Percentiles rank a stretch among this genome's conserved stretches.
phyloP scores from a whole-genome alignment of 306 rosid genomes.

The Sicyos baderoa region DNA sequence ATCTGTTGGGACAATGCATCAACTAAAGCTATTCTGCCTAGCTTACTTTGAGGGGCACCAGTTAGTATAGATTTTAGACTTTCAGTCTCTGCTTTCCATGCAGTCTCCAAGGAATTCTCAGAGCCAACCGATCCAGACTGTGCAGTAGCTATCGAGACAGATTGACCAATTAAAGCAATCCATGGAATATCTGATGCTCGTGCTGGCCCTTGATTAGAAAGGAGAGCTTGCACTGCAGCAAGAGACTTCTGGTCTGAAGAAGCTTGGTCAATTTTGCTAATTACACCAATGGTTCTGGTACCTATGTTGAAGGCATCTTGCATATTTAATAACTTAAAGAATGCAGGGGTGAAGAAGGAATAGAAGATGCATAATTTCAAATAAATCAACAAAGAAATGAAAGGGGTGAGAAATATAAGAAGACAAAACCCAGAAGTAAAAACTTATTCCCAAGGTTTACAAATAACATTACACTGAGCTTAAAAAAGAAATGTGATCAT shows the following conservation, averaged over 20 bases:
- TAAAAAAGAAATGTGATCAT: not conserved
- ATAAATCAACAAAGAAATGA: not conserved
- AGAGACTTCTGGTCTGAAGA: constrained; percentile 77
- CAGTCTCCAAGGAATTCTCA: constrained; percentile 89
- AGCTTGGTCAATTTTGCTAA: constrained; percentile 96
- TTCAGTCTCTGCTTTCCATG: constrained; percentile 97
- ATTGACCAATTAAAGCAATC: constrained; percentile 95
- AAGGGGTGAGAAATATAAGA: not conserved
- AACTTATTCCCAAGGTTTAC: not conserved
- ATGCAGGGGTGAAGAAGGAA: constrained; percentile 4
- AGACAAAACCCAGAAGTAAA: not conserved
- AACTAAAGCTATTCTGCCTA: constrained; percentile 89
- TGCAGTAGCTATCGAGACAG: constrained; percentile 82
- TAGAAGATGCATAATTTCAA: constrained; percentile 7
- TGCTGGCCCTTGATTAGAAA: constrained; percentile 82
- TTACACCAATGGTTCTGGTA: constrained; percentile 81
- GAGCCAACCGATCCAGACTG: constrained; percentile 91
- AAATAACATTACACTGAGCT: not conserved
- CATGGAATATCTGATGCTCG: constrained; percentile 77
- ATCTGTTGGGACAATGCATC: constrained; percentile 85
- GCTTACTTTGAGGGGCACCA: constrained; percentile 92
- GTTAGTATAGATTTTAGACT: constrained; percentile 82
- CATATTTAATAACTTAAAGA: constrained; percentile 20
- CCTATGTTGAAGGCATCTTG: constrained; percentile 36
- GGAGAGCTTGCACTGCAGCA: constrained; percentile 91